A percentile compares a stretch with the other conserved stretches of the same genome.
phyloP scores from a whole-genome alignment of 179 eudicot species.

The Gypsophila paniculata region DNA sequence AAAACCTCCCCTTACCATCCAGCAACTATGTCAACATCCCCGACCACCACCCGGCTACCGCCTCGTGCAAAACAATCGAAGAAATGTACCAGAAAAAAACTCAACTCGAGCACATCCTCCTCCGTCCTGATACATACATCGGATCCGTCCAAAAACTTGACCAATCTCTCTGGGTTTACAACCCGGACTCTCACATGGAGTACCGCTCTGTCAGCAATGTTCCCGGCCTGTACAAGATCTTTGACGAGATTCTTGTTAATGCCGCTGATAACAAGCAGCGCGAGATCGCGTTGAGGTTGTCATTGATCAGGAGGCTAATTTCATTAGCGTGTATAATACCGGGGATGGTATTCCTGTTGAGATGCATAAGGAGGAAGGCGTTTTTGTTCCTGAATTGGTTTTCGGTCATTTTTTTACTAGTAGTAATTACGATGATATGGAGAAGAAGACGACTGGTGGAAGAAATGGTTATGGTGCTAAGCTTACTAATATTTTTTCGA shows the following conservation, averaged over 20 bases:
- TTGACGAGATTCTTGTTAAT: slow-evolving; percentile 86
- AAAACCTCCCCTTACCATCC: no score
- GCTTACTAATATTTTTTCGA: slow-evolving; percentile 80
- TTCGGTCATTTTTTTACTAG: slow-evolving; percentile 87
- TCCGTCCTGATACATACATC: slow-evolving; percentile 85
- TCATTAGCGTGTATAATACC: slow-evolving; percentile 58
- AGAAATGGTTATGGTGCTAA: slow-evolving; percentile 91
- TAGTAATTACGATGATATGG: slow-evolving; percentile 68
- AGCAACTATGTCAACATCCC: no score
- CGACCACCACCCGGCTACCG: no score
- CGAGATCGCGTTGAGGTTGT: slow-evolving; percentile 59
- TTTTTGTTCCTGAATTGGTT: slow-evolving; percentile 83
- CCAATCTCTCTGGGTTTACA: slow-evolving; percentile 69
- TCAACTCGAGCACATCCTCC: slow-evolving; percentile 88
- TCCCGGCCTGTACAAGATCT: slow-evolving; percentile 90
- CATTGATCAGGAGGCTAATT: slow-evolving; percentile 47
- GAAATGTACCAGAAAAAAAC: slow-evolving; percentile 89
- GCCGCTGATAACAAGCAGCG: slow-evolving; percentile 93
- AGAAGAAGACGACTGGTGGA: slow-evolving; percentile 93
- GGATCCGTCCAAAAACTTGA: slow-evolving; percentile 76
- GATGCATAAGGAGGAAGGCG: slow-evolving; percentile 75
- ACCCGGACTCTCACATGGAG: slow-evolving; percentile 36
- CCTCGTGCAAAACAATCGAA: slow-evolving; percentile 62
- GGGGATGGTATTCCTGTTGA: slow-evolving; percentile 92
- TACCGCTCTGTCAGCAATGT: slow-evolving; percentile 40